phyloP scores from a whole-genome alignment of 2,329 filamentous ascomycete species.

The Penicillium olsonii region DNA sequence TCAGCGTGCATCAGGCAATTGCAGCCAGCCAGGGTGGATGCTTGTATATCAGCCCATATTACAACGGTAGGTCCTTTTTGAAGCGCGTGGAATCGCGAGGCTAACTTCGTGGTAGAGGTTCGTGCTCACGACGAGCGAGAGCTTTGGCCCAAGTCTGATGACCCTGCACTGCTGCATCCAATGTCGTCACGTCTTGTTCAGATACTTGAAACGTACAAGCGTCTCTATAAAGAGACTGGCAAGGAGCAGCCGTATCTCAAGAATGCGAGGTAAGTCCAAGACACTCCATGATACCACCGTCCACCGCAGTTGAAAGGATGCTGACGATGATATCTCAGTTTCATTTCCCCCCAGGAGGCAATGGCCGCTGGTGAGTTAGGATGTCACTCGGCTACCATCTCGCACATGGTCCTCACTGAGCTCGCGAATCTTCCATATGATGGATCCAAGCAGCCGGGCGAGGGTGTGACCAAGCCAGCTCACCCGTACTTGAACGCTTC shows the following conservation, averaged over 20 bases:
- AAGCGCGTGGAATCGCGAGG: background rate
- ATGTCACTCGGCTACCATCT: constrained; percentile 18
- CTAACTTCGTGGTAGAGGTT: constrained; percentile 35
- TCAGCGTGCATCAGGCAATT: constrained; percentile 52
- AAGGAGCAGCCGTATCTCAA: constrained; percentile 52
- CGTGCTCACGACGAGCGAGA: constrained; percentile 46
- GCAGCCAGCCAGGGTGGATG: constrained; percentile 52
- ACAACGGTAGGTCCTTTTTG: constrained; percentile 41
- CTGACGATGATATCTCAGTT: constrained; percentile 7
- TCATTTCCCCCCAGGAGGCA: constrained; percentile 16
- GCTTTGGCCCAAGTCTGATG: constrained; percentile 51
- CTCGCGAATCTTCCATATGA: constrained; percentile 15
- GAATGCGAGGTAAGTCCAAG: constrained; percentile 45
- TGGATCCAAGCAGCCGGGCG: constrained; percentile 14
- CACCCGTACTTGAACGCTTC: constrained; percentile 40
- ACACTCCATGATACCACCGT: background rate
- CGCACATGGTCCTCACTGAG: constrained; percentile 16
- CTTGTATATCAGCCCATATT: constrained; percentile 54
- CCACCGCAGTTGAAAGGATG: too few relatives aligned
- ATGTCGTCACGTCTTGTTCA: constrained; percentile 52
- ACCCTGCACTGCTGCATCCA: constrained; percentile 51
- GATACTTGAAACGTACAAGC: constrained; percentile 52
- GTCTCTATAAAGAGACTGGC: constrained; percentile 50
- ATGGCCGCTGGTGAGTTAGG: constrained; percentile 18
- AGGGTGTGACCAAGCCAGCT: constrained; percentile 42